These are phyloP conservation scores for Fusarium metavorans DNA, from an alignment of 2,329 filamentous ascomycete species.

Conservation along the genomic window DNA sequence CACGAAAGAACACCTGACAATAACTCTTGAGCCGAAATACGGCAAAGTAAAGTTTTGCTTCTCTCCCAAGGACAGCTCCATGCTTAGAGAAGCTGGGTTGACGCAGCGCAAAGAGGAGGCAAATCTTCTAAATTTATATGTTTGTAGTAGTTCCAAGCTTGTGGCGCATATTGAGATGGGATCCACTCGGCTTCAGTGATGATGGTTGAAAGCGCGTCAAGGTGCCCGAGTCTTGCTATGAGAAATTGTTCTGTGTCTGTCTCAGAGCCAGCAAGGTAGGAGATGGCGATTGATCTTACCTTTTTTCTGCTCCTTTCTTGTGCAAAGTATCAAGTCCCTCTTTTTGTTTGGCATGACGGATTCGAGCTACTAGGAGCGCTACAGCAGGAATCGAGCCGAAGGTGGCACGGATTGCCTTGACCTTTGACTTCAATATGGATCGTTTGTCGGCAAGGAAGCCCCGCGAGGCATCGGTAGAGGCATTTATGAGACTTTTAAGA, in stretches of 20 bases:
- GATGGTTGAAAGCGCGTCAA: background rate
- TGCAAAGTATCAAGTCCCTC: background rate
- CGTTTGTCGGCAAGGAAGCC: background rate
- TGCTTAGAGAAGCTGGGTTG: background rate
- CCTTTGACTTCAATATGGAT: background rate
- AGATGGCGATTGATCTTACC: background rate
- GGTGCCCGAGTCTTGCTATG: background rate
- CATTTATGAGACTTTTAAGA: background rate
- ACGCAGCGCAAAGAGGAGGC: background rate
- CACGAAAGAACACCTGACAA: background rate
- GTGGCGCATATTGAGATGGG: background rate
- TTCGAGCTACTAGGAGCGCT: background rate
- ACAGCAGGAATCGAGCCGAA: background rate
- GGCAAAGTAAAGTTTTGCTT: background rate
- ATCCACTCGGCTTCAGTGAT: background rate
- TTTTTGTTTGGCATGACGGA: background rate
- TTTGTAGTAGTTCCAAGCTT: background rate
- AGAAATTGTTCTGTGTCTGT: background rate
- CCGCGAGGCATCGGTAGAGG: background rate
- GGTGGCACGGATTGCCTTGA: background rate
- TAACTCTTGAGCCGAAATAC: background rate
- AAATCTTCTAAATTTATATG: background rate
- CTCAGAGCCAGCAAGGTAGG: background rate
- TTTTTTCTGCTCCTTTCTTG: background rate
- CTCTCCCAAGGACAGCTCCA: background rate